Base-by-base conservation (phyloP, 352 stramenopile species). In the Stramenopiles sp. region DNA sequence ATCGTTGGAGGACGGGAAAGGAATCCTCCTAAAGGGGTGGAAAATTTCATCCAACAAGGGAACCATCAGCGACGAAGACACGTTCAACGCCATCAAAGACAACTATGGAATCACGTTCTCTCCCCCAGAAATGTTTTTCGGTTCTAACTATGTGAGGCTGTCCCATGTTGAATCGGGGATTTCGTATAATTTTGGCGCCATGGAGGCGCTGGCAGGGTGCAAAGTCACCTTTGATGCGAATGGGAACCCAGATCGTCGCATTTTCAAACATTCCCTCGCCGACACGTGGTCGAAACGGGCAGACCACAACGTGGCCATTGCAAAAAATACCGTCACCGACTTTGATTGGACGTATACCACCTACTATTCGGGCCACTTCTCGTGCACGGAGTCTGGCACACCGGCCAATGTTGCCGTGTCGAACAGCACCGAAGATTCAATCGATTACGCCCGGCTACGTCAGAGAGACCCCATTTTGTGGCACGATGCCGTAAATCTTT, bases 401-500 rank as follows among this genome's bases (percentile, higher is more conserved):
- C 32, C 31, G 25, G 74, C 74, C 6, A 6, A 76, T 4, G 6
- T 34, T 32, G 4, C 32, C n/a, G n/a, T 37, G 31, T 35, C 32
- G 4, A 34, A 78, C 2, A 31, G 31, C 3, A 76, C 34, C 3
- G 53, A 53, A 32, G 84, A 87, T 25, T 83, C 84, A 25, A 90
- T 91, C 76, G 77, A 91, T 68, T 80, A 85, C 49, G 83, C 89
- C 73, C 73, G 88, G 53, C 77, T 90, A 37, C 77, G 69, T 49
- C 77, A 84, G 77, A 78, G 78, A 49, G 80, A 80, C 31, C 84
- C 84, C 25, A 91, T 93, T 78, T 76, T 93, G 49, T 84, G 88
- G 6, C 92, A 85, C 78, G 87, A 92, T 78, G 80, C 89, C 43
- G 78, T 92, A 18, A 71, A 79, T 2, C 74, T 93, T 1, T 91